Evolutionary conservation across 2,329 filamentous ascomycete genomes (phyloP).

Genomic region (Emericellopsis atlantica): DNA sequence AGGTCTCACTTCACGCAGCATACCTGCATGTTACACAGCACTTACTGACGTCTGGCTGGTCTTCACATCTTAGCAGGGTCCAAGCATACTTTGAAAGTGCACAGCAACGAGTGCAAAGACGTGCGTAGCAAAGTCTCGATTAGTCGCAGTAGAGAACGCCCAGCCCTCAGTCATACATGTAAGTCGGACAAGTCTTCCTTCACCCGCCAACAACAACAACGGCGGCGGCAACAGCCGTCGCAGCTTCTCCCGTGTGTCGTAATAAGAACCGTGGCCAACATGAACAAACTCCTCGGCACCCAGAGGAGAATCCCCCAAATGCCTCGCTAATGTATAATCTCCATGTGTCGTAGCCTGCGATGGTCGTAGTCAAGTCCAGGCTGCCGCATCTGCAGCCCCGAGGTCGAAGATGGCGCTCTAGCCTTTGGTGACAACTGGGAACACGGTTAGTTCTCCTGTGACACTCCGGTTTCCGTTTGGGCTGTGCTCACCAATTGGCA

Average conservation of each 20-base stretch:
- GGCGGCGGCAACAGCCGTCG: too few species aligned
- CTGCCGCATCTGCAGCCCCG: not conserved
- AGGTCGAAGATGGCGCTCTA: not conserved
- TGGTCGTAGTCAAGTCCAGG: not conserved
- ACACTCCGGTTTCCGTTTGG: not conserved
- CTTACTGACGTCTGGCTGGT: too few species aligned
- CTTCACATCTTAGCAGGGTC: too few species aligned
- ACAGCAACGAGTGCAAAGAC: not conserved
- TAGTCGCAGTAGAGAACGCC: slow-evolving; percentile 3
- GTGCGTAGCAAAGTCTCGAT: slow-evolving; percentile 1
- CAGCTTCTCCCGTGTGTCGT: too few species aligned
- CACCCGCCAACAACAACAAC: not conserved
- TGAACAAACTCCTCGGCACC: slow-evolving; percentile 2
- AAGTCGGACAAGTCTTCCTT: slow-evolving; percentile 2
- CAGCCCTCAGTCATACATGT: slow-evolving; percentile 4
- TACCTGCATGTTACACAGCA: too few species aligned
- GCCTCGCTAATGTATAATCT: not conserved
- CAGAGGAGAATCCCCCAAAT: not conserved
- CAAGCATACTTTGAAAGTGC: not conserved
- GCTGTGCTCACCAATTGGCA: slow-evolving; percentile 60
- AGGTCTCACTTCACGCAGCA: too few species aligned
- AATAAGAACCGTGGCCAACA: slow-evolving; percentile 1
- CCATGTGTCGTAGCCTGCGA: not conserved
- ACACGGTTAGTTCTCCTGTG: not conserved
- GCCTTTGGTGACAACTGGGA: slow-evolving; percentile 1